Evolutionary conservation across 768 basidiomycete genomes (phyloP).

Genomic region (Phylloporus sp.): DNA sequence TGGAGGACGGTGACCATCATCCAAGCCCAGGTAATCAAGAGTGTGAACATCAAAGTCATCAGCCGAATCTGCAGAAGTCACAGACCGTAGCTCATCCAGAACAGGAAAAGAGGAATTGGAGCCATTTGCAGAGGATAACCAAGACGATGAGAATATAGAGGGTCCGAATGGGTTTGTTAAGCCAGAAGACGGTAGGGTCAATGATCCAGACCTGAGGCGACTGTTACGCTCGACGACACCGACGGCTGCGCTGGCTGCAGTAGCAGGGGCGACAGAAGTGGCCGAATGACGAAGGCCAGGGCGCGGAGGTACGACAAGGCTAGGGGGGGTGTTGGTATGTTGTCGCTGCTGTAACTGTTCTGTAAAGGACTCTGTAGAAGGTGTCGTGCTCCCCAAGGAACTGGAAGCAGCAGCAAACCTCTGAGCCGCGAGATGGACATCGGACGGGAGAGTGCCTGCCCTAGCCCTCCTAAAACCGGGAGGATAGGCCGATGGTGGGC

Average conservation of each 20-base stretch:
- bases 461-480: constrained; percentile 90
- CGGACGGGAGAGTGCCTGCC: constrained; percentile 97
- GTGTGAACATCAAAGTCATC: constrained; percentile 94
- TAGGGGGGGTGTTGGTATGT: constrained; percentile 35
- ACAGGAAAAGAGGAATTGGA: constrained; percentile 56
- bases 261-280: constrained; percentile 54
- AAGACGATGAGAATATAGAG: constrained; percentile 86
- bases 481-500: constrained; percentile 75
- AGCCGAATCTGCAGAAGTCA: constrained; percentile 71
- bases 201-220: constrained; percentile 87
- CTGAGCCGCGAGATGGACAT: constrained; percentile 84
- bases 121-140: constrained; percentile 66
- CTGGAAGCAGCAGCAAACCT: constrained; percentile 68
- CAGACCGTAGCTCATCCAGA: constrained; percentile 79
- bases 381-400: constrained; percentile 47
- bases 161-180: constrained; percentile 83
- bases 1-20: constrained; percentile 68
- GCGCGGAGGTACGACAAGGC: constrained; percentile 47
- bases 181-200: constrained; percentile 78
- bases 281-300: constrained; percentile 76
- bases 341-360: constrained; percentile 41
- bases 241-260: constrained; percentile 37
- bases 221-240: constrained; percentile 60
- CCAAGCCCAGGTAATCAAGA: constrained; percentile 93
- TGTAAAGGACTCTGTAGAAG: constrained; percentile 48